Conservation (phyloP, 306 rosid genomes). For the Cicer pinnatifidum region DNA sequence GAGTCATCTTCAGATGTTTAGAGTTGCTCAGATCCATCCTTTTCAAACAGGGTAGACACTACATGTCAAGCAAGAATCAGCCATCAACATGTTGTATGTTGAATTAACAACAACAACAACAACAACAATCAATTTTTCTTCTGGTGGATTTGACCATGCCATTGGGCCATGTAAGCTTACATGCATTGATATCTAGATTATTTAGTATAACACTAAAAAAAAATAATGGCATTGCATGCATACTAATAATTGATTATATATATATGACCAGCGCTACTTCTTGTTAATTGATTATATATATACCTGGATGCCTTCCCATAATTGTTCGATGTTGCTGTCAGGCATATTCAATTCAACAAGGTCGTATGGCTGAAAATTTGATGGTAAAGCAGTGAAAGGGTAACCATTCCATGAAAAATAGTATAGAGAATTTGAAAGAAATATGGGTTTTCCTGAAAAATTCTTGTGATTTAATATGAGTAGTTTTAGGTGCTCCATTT, state of each 20-base stretch:
- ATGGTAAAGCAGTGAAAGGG: slow-evolving; percentile 20
- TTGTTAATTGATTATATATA: not conserved
- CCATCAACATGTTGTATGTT: not conserved
- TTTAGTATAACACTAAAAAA: too few species aligned
- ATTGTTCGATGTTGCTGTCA: not conserved
- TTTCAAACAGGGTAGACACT: not conserved
- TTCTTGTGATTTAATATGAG: slow-evolving; percentile 12
- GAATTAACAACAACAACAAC: not conserved
- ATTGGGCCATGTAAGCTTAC: not conserved
- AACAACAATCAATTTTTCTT: too few species aligned
- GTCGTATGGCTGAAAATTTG: not conserved
- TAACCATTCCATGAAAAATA: slow-evolving; percentile 24
- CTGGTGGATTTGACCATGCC: not conserved
- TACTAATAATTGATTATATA: too few species aligned
- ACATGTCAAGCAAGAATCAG: not conserved
- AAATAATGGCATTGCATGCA: too few species aligned
- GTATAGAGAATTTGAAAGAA: not conserved
- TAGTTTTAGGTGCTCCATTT: not conserved
- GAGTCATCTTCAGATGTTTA: not conserved
- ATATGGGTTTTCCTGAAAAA: not conserved
- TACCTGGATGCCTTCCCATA: slow-evolving; percentile 12
- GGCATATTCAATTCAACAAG: slow-evolving; percentile 34
- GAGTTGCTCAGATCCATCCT: slow-evolving; percentile 29
- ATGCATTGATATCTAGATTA: not conserved
- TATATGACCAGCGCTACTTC: not conserved